A percentile compares a stretch with the other conserved stretches of the same genome.
phyloP scores from a whole-genome alignment of 257 asterid genomes.

The Cinchona pubescens region DNA sequence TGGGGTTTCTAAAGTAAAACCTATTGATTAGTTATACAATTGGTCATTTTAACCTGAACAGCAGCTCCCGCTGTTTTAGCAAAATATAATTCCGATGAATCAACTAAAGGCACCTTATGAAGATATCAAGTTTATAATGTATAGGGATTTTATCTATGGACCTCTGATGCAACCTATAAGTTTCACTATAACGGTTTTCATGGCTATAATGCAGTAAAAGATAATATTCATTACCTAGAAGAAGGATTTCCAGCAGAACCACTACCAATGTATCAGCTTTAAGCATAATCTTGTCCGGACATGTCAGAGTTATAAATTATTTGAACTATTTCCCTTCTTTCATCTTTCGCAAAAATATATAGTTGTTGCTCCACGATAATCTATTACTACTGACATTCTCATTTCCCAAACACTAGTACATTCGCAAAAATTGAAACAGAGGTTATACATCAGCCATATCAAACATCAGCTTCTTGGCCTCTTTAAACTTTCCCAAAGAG shows the following conservation, averaged over 20 bases:
- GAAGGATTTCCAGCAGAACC: background rate
- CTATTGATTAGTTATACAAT: conserved; percentile 10
- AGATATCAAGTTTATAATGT: background rate
- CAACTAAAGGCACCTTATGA: background rate
- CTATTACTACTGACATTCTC: background rate
- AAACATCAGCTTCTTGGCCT: conserved; percentile 79
- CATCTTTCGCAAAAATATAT: background rate
- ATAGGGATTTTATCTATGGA: too few species aligned
- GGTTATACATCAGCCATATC: too few species aligned
- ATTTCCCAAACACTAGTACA: background rate
- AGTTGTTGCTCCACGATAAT: background rate
- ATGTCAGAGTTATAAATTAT: background rate
- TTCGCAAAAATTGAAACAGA: too few species aligned
- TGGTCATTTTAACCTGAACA: conserved; percentile 13
- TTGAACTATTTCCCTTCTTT: background rate
- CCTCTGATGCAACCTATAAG: background rate
- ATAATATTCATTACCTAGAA: background rate
- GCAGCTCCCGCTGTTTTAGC: background rate
- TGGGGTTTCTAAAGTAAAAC: conserved; percentile 9
- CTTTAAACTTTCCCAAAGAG: conserved; percentile 44
- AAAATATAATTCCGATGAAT: background rate
- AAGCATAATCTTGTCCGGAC: background rate
- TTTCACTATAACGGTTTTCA: background rate
- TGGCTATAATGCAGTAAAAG: background rate
- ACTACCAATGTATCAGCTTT: background rate